Percentiles rank a stretch among this genome's conserved stretches.
Conservation (phyloP, 805 yeast genomes). For the Metschnikowia colocasiae region DNA sequence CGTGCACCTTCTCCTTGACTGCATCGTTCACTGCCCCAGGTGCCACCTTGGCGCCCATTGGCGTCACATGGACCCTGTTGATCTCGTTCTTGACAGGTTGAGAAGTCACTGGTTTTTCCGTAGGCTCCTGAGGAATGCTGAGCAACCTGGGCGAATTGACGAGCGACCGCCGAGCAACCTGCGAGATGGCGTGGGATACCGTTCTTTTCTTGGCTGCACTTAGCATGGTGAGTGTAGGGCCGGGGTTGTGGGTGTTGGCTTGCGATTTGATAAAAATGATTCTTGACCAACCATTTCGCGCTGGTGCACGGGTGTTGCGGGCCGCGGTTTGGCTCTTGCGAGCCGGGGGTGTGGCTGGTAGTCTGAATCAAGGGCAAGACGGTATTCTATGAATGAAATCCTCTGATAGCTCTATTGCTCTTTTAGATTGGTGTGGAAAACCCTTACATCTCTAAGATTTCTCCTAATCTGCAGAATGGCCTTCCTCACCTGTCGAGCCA, state of each 20-base stretch:
- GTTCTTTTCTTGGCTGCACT: conserved; percentile 11
- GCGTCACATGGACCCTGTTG: conserved; percentile 5
- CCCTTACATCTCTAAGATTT: no score
- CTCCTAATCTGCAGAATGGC: no score
- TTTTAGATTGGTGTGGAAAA: no score
- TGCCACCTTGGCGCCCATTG: conserved; percentile 4
- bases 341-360: not conserved
- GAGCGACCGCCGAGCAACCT: conserved; percentile 11
- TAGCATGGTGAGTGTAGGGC: conserved; percentile 9
- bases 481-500: no score
- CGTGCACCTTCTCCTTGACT: conserved; percentile 19
- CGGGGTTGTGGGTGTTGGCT: conserved; percentile 1
- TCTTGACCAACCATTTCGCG: conserved; percentile 10
- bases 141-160: conserved; percentile 11
- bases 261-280: conserved; percentile 1
- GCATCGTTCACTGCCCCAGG: conserved; percentile 8
- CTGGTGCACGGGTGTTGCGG: conserved; percentile 7
- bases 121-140: conserved; percentile 11
- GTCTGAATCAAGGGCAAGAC: no score
- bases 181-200: not conserved
- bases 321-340: not conserved
- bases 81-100: conserved; percentile 16
- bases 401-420: no score
- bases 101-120: conserved; percentile 17
- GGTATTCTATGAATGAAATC: no score